Evolutionary conservation across 75 land plant species (phyloP), one percentile per base, ranked within the genome.

Genomic region (Selaginella tamariscina): DNA sequence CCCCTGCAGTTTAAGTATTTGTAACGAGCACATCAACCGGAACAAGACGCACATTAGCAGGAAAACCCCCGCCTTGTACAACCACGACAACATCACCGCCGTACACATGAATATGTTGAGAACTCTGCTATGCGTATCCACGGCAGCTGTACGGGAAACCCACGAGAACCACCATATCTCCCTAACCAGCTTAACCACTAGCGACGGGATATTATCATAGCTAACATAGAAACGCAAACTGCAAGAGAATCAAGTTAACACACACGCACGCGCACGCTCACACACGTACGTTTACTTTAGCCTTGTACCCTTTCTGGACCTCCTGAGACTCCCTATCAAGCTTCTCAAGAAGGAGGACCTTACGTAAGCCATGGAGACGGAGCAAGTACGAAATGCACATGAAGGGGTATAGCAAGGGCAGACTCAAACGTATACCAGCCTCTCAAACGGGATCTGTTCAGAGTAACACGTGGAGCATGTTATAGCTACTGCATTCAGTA

Each of bases 41-140:
- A 59, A 59, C n/a, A 59, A 23, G n/a, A 59, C 62, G 26, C 62
- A 59, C 62, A 59, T 59, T 2, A 59, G 27, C 26, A 59, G 62
- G 62, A 23, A 59, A 9, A 59, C 26, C 8, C 62, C 62, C 8
- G 62, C 26, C 62, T 59, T 59, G 62, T 59, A 59, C 8, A 27
- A 5, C 62, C 62, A 59, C 8, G 62, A 21, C 8, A 59, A 9
- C 62, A 59, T 59, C 9, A 27, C 23, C 26, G 21, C 5, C 8
- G 26, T 59, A 9, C 62, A 59, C 26, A 59, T 21, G 8, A 59
- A 2, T n/a, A n/a, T 2, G 21, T 8, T 2, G 21, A 23, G 27
- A n/a, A 5, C 26, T 5, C 8, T 8, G 26, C 62, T 21, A 5
- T 23, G 62, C n/a, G 62, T 5, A 59, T 59, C 24, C 62, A 8